These are phyloP conservation scores for Rhizopogon vinicolor DNA, from an alignment of 768 basidiomycete species.

Conservation along the genomic window DNA sequence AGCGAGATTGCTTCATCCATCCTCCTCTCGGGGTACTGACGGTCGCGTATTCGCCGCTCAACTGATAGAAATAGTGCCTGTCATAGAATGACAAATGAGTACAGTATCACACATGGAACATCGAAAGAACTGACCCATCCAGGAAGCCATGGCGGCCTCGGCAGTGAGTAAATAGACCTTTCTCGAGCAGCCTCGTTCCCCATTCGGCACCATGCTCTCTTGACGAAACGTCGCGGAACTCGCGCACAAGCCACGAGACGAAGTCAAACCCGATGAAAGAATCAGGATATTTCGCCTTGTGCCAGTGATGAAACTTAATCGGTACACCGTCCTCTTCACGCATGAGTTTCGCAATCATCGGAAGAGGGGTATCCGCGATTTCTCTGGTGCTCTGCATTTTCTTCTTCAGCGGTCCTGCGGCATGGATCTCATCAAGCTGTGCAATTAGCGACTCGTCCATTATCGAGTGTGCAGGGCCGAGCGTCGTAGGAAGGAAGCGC, in stretches of 20 bases:
- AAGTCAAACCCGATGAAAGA: constrained; percentile 89
- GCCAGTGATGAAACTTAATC: constrained; percentile 86
- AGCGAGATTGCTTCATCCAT: constrained; percentile 61
- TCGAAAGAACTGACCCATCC: constrained; percentile 62
- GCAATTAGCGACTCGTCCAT: constrained; percentile 75
- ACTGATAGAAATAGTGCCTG: constrained; percentile 86
- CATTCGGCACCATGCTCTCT: constrained; percentile 76
- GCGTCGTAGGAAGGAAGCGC: constrained; percentile 79
- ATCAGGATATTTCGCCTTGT: constrained; percentile 64
- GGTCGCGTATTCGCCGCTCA: constrained; percentile 73
- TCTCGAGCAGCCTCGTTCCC: constrained; percentile 71
- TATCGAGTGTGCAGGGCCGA: constrained; percentile 76
- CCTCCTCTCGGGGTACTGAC: constrained; percentile 59
- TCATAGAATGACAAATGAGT: not conserved
- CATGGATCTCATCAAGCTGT: constrained; percentile 78
- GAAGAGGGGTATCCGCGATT: constrained; percentile 59
- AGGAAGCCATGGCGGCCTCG: constrained; percentile 76
- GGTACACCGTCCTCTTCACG: constrained; percentile 78
- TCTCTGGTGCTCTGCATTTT: constrained; percentile 78
- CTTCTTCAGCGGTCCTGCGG: constrained; percentile 67
- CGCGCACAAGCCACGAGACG: constrained; percentile 87
- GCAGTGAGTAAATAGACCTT: constrained; percentile 85
- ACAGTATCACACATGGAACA: not conserved
- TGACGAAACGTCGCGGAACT: constrained; percentile 85
- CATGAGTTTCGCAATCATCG: constrained; percentile 77